Evolutionary conservation across 805 yeast species (phyloP).

Genomic region (Lipomyces lipofer): DNA sequence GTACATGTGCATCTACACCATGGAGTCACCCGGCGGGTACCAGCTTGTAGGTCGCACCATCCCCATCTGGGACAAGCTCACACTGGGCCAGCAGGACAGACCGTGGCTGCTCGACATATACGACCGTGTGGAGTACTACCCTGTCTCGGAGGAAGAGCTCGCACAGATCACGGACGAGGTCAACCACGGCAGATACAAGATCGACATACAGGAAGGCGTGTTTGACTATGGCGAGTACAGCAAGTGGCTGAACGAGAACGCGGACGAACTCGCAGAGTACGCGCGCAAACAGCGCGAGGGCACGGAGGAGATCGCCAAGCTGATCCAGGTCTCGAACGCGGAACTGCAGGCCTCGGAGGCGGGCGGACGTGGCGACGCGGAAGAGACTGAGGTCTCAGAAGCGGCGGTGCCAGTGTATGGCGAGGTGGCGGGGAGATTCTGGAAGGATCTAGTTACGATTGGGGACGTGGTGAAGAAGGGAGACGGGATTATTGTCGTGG

Average conservation of each 20-base stretch:
- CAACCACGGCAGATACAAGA: constrained; percentile 74
- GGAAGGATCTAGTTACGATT: constrained; percentile 83
- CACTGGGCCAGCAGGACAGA: constrained; percentile 66
- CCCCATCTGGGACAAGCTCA: constrained; percentile 95
- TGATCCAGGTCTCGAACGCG: constrained; percentile 78
- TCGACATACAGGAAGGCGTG: constrained; percentile 71
- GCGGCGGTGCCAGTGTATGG: constrained; percentile 84
- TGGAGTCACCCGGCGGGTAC: constrained; percentile 98
- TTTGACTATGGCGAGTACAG: constrained; percentile 81
- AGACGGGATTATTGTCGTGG: constrained; percentile 83
- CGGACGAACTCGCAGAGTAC: constrained; percentile 69
- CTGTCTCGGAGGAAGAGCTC: constrained; percentile 81
- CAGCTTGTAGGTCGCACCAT: constrained; percentile 95
- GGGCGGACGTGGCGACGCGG: constrained; percentile 40
- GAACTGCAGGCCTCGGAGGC: constrained; percentile 62
- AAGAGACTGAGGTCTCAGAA: constrained; percentile 65
- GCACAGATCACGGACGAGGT: constrained; percentile 70
- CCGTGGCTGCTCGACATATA: constrained; percentile 94
- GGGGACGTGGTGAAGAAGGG: constrained; percentile 75
- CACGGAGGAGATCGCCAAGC: constrained; percentile 77
- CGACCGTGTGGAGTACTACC: constrained; percentile 93
- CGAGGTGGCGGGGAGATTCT: constrained; percentile 92
- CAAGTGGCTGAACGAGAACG: constrained; percentile 73
- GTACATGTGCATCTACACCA: constrained; percentile 98
- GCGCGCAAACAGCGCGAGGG: constrained; percentile 74